These are phyloP conservation scores for Blepharisma undulans DNA, from an alignment of 169 alveolate genomes.

Conservation along the genomic window DNA sequence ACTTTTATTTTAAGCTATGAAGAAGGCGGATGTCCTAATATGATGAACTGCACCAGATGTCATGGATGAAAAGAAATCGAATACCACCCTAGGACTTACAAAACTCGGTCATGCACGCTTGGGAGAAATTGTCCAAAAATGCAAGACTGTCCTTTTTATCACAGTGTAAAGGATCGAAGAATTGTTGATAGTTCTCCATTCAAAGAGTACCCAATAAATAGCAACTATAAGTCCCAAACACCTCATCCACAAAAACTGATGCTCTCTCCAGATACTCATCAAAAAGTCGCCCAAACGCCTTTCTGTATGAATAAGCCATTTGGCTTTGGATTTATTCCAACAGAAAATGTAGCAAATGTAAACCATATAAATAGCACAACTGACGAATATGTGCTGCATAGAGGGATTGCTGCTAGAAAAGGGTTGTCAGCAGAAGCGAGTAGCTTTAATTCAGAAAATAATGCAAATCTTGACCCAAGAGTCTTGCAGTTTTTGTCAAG, in stretches of 20 bases:
- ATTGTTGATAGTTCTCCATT: not conserved
- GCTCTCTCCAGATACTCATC: not conserved
- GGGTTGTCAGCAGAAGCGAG: not conserved
- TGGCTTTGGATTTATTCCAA: not conserved
- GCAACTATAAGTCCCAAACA: not conserved
- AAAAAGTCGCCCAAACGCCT: constrained; percentile 2
- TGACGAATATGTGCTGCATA: not conserved
- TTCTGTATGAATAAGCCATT: not conserved
- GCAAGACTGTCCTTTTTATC: constrained; percentile 32
- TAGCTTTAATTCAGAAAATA: not conserved
- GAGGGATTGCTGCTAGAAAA: not conserved
- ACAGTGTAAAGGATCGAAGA: not conserved
- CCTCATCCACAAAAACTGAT: constrained; percentile 8
- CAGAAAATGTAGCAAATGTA: not conserved
- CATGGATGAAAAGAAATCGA: constrained; percentile 84
- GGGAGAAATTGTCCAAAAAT: constrained; percentile 12
- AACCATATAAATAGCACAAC: not conserved
- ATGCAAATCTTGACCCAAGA: not conserved
- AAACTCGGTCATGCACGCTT: constrained; percentile 61
- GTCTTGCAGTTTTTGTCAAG: constrained; percentile 5
- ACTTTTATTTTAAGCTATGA: constrained; percentile 54
- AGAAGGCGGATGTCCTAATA: constrained; percentile 59
- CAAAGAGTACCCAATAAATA: not conserved
- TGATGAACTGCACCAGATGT: constrained; percentile 53
- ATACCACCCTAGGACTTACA: constrained; percentile 71